Conservation (phyloP, 345 rosid species). For the Eucalyptus coolabah region DNA sequence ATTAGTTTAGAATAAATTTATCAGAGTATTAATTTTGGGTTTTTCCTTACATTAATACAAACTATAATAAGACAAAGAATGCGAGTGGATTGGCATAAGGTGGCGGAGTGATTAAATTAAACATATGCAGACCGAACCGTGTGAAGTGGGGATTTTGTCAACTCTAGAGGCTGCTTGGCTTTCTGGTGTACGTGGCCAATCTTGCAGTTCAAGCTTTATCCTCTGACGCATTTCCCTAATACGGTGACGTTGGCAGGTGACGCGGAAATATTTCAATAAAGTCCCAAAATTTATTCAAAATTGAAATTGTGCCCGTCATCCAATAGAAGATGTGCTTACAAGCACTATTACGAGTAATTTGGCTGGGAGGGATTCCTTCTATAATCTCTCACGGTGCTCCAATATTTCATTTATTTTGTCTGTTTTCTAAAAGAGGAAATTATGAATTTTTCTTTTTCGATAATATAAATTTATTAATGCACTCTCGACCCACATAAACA, state of each 20-base stretch:
- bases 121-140: not conserved
- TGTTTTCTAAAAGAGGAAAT: not conserved
- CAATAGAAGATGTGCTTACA: not conserved
- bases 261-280: not conserved
- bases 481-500: not conserved
- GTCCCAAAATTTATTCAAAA: not conserved
- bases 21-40: too few relatives aligned
- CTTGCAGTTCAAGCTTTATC: not conserved
- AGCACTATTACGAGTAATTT: not conserved
- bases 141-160: not conserved
- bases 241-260: not conserved
- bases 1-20: too few relatives aligned
- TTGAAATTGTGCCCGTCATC: not conserved
- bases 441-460: too few relatives aligned
- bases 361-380: not conserved
- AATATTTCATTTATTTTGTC: too few relatives aligned
- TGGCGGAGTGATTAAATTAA: not conserved
- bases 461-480: not conserved
- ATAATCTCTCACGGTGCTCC: not conserved
- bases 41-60: fast-evolving
- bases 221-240: not conserved
- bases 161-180: not conserved
- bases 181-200: not conserved
- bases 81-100: not conserved
- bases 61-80: not conserved